Conservation (phyloP, 2,329 filamentous ascomycete species). For the Onygenales sp. region DNA sequence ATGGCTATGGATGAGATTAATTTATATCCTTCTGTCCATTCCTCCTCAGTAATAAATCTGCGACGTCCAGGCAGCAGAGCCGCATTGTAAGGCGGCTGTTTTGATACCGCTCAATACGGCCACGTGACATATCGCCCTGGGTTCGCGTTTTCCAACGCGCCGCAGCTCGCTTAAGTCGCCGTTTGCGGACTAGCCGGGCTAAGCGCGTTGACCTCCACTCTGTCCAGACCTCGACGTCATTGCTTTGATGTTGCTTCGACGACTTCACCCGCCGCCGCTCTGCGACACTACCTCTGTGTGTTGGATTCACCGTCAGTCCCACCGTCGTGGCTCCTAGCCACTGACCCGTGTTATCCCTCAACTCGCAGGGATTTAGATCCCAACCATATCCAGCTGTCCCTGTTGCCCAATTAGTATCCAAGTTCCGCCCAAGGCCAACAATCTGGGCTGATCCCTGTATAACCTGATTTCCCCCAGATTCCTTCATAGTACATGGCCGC, state of each 20-base stretch:
- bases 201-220: conserved; percentile 2
- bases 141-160: conserved; percentile 2
- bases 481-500: not conserved
- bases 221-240: conserved; percentile 3
- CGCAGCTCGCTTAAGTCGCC: conserved; percentile 1
- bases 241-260: not conserved
- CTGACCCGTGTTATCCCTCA: not conserved
- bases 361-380: conserved; percentile 1
- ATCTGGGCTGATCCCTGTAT: not conserved
- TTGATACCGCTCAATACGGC: not conserved
- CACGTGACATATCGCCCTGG: not conserved
- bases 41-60: not conserved
- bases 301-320: not conserved
- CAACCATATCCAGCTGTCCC: conserved; percentile 3
- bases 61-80: not conserved
- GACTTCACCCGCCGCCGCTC: not conserved
- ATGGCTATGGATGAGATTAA: not conserved
- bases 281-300: not conserved
- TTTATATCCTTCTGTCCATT: not conserved
- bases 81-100: not conserved
- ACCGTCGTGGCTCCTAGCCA: not conserved
- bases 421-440: not conserved
- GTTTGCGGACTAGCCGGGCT: conserved; percentile 1
- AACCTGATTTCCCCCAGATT: not conserved
- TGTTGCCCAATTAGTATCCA: not conserved